Percentiles rank a stretch among this genome's conserved stretches.
Conservation (phyloP, 331 rosid genomes). For the Acacia concinna region DNA sequence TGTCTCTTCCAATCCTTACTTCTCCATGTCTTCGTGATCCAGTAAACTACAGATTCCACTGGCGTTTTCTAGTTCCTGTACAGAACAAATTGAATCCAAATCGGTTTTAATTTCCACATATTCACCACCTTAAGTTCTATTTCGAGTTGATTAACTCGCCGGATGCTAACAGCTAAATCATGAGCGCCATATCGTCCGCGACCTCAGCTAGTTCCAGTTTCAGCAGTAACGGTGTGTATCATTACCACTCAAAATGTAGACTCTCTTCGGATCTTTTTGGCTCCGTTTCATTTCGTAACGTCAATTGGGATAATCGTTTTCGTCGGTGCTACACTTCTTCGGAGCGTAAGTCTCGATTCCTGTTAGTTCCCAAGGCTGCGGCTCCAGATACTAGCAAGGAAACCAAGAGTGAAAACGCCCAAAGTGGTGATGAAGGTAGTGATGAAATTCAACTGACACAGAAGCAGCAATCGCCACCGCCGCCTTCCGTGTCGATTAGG, state of each 20-base stretch:
- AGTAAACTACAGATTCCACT: background rate
- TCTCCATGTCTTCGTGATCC: background rate
- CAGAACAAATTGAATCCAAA: background rate
- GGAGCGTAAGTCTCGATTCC: constrained; percentile 20
- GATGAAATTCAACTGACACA: constrained; percentile 20
- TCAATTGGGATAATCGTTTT: background rate
- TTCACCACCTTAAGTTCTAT: background rate
- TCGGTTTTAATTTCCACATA: background rate
- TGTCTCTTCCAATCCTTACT: background rate
- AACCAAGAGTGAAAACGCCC: constrained; percentile 21
- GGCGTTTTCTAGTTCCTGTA: background rate
- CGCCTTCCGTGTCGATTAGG: constrained; percentile 46
- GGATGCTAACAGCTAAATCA: constrained; percentile 8
- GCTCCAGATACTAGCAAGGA: constrained; percentile 42
- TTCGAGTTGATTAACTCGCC: background rate
- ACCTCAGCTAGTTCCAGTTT: constrained; percentile 24
- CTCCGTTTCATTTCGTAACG: constrained; percentile 28
- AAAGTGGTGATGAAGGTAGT: constrained; percentile 28
- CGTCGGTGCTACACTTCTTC: background rate
- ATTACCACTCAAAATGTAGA: constrained; percentile 11
- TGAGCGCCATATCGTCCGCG: constrained; percentile 37
- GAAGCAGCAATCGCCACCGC: constrained; percentile 36
- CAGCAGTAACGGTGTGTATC: constrained; percentile 19
- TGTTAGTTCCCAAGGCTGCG: constrained; percentile 37
- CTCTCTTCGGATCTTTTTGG: constrained; percentile 13